Base-by-base conservation (phyloP, 257 asterid genomes). In the Coffea eugenioides region DNA sequence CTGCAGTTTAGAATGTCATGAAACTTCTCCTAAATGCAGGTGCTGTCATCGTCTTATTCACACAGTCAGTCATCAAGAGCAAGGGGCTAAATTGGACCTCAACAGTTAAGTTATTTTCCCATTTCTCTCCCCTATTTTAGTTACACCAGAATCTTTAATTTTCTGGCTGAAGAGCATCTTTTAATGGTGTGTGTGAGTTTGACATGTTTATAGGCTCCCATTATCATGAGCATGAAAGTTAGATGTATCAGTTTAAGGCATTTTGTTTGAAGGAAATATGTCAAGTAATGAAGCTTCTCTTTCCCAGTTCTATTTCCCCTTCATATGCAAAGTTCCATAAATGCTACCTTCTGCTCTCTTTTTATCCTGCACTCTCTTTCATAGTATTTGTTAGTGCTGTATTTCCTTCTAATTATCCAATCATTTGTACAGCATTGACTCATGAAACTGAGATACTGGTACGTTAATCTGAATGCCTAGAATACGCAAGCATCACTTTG, bases 11-110 rank as follows among this genome's bases (percentile, higher is more conserved):
- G 69, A 57, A 15, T 48, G 23, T 66, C 18, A n/a, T 64, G 36
- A 67, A 66, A 57, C 75, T 81, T 57, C 31, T 75, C 36, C n/a
- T 31, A 4, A 34, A 80, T 81, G 88, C 92, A 92, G 98, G 97
- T 92, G 82, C 78, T 92, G 74, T 92, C 97, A 62, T 94, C 97
- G 39, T 92, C 98, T 81, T 93, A 88, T 87, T 88, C 94, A 36
- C 91, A 89, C 78, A 88, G 90, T 81, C 97, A 90, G 83, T 85
- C 89, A 64, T 88, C 90, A 54, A 87, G 88, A 81, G 57, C 85
- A 72, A 78, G 82, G 79, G 67, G 73, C 52, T 72, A 52, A 79
- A 23, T 34, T 59, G 39, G 57, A 73, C 65, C 69, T 12, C 62
- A 62, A 15, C 69, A 20, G 69, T 27, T 69, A 36, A 31, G 82